phyloP scores from a whole-genome alignment of 2,329 filamentous ascomycete genomes.

The Tympanopsis confertula region DNA sequence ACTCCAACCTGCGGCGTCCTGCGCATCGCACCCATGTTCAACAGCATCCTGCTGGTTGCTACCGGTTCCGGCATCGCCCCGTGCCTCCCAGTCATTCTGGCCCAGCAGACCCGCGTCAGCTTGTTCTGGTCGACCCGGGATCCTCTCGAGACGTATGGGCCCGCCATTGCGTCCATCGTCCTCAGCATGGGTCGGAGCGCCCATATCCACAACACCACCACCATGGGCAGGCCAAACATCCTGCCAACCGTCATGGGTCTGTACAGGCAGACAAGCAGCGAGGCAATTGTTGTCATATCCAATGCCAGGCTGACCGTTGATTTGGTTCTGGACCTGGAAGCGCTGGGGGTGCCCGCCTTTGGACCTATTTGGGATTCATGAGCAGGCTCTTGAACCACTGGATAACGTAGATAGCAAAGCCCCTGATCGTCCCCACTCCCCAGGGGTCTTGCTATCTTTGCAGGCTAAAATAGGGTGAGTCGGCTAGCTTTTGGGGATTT shows the following conservation, averaged over 20 bases:
- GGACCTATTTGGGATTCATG: constrained; percentile 66
- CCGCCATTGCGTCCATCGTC: constrained; percentile 42
- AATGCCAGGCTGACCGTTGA: constrained; percentile 57
- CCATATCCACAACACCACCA: constrained; percentile 55
- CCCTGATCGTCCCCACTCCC: too few relatives aligned
- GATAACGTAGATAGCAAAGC: too few relatives aligned
- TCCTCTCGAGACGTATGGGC: constrained; percentile 52
- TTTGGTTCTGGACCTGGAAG: constrained; percentile 59
- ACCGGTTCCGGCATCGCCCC: constrained; percentile 68
- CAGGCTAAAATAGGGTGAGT: too few relatives aligned
- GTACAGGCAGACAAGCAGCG: constrained; percentile 30
- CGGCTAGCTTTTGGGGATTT: too few relatives aligned
- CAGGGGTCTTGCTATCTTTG: too few relatives aligned
- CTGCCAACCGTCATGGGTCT: constrained; percentile 40
- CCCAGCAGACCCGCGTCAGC: constrained; percentile 35
- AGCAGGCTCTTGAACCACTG: constrained; percentile 5
- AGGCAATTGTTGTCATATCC: constrained; percentile 64
- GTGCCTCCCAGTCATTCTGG: constrained; percentile 48
- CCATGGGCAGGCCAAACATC: constrained; percentile 48
- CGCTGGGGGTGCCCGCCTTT: constrained; percentile 52
- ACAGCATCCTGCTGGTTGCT: constrained; percentile 52
- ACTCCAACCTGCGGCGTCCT: constrained; percentile 57
- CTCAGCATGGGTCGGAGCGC: constrained; percentile 44
- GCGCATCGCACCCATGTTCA: constrained; percentile 55
- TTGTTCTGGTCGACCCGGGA: constrained; percentile 59